Evolutionary conservation across 2,329 filamentous ascomycete species (phyloP), one percentile per base, ranked within the genome.

Genomic region (Pyricularia sp.): DNA sequence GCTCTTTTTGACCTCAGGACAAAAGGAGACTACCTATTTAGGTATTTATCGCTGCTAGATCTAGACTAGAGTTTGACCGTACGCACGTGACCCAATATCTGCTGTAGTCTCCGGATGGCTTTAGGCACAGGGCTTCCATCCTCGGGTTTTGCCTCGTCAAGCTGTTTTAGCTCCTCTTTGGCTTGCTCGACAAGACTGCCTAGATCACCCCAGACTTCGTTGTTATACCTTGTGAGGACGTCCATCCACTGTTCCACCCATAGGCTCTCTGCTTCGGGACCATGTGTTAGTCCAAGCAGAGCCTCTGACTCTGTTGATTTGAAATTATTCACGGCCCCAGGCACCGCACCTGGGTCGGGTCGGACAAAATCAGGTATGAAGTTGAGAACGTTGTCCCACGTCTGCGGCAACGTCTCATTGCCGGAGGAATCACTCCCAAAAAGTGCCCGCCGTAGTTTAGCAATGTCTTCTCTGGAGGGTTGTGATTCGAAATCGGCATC

Each of bases 171-270:
- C 74, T 92, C 89, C 64, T 78, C 77, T 69, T 79, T 80, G 4
- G 89, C 89, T 70, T 86, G 82, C 66, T 81, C 78, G 11, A 88
- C 83, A 42, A 90, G 78, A 3, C 84, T 81, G 33, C 82, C 77
- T 25, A 91, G 76, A 69, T 86, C 87, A 25, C 89, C 90, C 90
- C 89, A 92, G 28, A 92, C 88, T 69, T 90, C 86, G 74, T 91
- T 87, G 0, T 83, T 83, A 72, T 90, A 90, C 42, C 81, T 78
- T 1, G 80, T 82, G 28, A 89, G 78, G 9, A 88, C 85, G 61
- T 81, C 79, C 42, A 81, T 80, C 86, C 87, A 89, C 72, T 87
- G 82, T 50, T 80, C 77, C 14, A 85, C 76, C 85, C 86, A 88
- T 20, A 69, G 78, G 72, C 65, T 78, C 73, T 73, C 77, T 26